Evolutionary conservation across 352 stramenopile species (phyloP).

Genomic region (Sclerospora graminicola): DNA sequence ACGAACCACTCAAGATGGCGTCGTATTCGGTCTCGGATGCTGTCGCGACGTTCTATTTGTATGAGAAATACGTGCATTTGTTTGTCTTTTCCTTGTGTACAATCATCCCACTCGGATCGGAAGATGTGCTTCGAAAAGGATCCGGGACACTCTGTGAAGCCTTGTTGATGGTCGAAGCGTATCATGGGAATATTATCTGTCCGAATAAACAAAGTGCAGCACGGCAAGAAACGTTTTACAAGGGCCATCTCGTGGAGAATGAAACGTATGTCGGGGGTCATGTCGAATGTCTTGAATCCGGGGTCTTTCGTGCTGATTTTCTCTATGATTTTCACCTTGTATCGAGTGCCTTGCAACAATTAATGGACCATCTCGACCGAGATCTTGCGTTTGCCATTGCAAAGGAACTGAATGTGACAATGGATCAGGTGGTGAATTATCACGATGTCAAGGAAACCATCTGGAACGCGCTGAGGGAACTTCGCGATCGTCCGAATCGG

Average conservation of each 20-base stretch:
- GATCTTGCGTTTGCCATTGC: slow-evolving; percentile 96
- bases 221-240: slow-evolving; percentile 66
- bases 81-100: slow-evolving; percentile 99
- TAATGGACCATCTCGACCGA: slow-evolving; percentile 96
- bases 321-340: slow-evolving; percentile 95
- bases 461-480: slow-evolving; percentile 86
- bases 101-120: slow-evolving; percentile 95
- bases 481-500: slow-evolving; percentile 89
- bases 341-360: slow-evolving; percentile 85
- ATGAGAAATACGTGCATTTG: slow-evolving; percentile 98
- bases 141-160: slow-evolving; percentile 97
- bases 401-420: slow-evolving; percentile 75
- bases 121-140: slow-evolving; percentile 96
- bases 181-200: slow-evolving; percentile 92
- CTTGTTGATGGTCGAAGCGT: slow-evolving; percentile 98
- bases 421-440: slow-evolving; percentile 90
- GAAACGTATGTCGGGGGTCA: slow-evolving; percentile 99
- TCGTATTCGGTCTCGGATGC: slow-evolving; percentile 99
- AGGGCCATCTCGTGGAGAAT: slow-evolving; percentile 93
- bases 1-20: slow-evolving; percentile 95
- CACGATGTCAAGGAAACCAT: slow-evolving; percentile 84
- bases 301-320: slow-evolving; percentile 97
- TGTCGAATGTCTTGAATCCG: slow-evolving; percentile 97
- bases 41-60: slow-evolving; percentile 99
- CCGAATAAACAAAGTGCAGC: slow-evolving; percentile 96